Evolutionary conservation across 2,329 filamentous ascomycete species (phyloP), one percentile per base, ranked within the genome.

Genomic region (Trichophyton mentagrophytes): DNA sequence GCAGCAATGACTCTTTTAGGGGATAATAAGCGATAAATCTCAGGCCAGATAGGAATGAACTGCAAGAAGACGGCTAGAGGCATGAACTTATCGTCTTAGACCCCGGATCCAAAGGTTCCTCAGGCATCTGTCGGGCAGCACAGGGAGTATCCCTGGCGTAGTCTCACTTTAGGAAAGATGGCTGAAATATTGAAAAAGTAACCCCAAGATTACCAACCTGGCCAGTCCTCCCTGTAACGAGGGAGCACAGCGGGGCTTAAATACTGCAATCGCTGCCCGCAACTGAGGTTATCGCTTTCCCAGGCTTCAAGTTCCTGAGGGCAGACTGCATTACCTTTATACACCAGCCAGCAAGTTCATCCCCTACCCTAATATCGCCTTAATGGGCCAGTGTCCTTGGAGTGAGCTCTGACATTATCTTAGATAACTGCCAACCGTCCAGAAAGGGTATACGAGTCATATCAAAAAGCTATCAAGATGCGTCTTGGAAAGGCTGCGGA

Each of bases 211-310:
- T 27, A 15, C 13, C 17, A 55, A 36, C 25, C 17, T 36, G 51
- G 51, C 30, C 51, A 3, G 51, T 36, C 30, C 51, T 36, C 51
- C 51, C 15, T 55, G 27, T 36, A 20, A 15, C n/a, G 13, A 55
- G 51, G 51, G 27, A 55, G 30, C 27, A 55, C 51, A 55, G 51
- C 51, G 51, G 51, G 51, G 51, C 27, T 55, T 55, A 55, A 55
- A 55, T 55, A 55, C 51, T 55, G 49, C 27, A 38, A n/a, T n/a
- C 13, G 3, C 13, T 27, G 25, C 51, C 51, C 51, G 15, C 51
- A 17, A 7, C 51, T 55, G n/a, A 27, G n/a, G 7, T 17, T 33
- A 17, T n/a, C 17, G 15, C 30, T 36, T 38, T 55, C 8, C 51
- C 8, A n/a, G 27, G 17, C 20, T 9, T 27, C 15, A 55, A 55